Conservation (phyloP, 1,139 yeast species). For the Suhomyces guaymorum region DNA sequence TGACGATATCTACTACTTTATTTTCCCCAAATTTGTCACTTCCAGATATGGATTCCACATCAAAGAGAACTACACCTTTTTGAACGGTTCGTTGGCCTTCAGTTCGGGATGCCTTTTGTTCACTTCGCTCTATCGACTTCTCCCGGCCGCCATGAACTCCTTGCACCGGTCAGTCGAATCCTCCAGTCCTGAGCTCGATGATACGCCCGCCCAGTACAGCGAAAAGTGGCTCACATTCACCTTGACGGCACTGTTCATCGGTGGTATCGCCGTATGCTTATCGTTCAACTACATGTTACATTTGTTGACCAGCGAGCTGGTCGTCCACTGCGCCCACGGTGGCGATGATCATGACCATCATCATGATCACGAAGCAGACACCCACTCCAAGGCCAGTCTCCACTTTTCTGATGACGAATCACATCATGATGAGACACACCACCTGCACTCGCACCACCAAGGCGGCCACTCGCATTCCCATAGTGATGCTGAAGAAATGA, state of each 20-base stretch:
- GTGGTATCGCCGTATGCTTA: slow-evolving; percentile 64
- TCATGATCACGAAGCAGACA: neutral
- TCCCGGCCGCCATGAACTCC: slow-evolving; percentile 61
- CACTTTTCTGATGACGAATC: slow-evolving; percentile 1
- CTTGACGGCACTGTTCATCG: slow-evolving; percentile 51
- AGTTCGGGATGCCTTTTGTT: slow-evolving; percentile 78
- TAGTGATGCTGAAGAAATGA: neutral
- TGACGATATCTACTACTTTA: slow-evolving; percentile 23
- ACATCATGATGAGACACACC: slow-evolving; percentile 5
- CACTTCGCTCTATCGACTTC: slow-evolving; percentile 70
- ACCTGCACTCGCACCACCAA: slow-evolving; percentile 6
- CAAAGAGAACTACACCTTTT: slow-evolving; percentile 58
- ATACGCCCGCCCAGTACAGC: neutral
- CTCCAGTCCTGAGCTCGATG: too few relatives aligned
- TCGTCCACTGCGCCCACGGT: slow-evolving; percentile 81
- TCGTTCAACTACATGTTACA: slow-evolving; percentile 67
- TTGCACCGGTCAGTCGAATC: slow-evolving; percentile 22
- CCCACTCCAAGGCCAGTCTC: neutral
- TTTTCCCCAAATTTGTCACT: slow-evolving; percentile 45
- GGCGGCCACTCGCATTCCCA: neutral
- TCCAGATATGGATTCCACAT: slow-evolving; percentile 51
- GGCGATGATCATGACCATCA: slow-evolving; percentile 19
- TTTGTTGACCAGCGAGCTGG: slow-evolving; percentile 72
- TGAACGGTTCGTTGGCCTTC: slow-evolving; percentile 65
- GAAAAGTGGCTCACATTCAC: slow-evolving; percentile 28